Evolutionary conservation across 345 rosid species (phyloP).

Genomic region (Bruguiera gymnorhiza): DNA sequence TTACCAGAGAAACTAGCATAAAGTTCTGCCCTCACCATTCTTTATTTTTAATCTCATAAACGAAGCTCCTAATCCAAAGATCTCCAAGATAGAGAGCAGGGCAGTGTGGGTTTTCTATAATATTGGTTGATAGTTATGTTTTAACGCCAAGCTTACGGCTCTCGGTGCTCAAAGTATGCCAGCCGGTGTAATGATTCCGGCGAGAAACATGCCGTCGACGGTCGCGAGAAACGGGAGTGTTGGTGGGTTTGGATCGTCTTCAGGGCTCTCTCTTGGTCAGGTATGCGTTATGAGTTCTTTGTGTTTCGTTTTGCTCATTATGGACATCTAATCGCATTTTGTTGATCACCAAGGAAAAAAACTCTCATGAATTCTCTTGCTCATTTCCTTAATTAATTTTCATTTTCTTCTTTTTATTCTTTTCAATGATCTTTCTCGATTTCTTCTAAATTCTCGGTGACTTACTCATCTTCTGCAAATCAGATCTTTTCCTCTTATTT

Average conservation of each 20-base stretch:
- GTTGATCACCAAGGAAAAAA: too few relatives aligned
- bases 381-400: too few relatives aligned
- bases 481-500: conserved; percentile 13
- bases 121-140: background rate
- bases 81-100: background rate
- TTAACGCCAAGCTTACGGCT: conserved; percentile 18
- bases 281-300: conserved; percentile 22
- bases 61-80: background rate
- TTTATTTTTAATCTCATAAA: too few relatives aligned
- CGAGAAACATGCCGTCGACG: conserved; percentile 53
- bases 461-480: too few relatives aligned
- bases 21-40: too few relatives aligned
- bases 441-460: background rate
- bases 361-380: too few relatives aligned
- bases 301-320: too few relatives aligned
- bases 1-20: too few relatives aligned
- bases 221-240: conserved; percentile 23
- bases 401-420: background rate
- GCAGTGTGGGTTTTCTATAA: background rate
- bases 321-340: too few relatives aligned
- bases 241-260: conserved; percentile 50
- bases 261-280: conserved; percentile 53
- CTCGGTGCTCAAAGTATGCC: conserved; percentile 40
- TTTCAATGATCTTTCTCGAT: too few relatives aligned
- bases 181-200: conserved; percentile 62